phyloP scores from a whole-genome alignment of 1,284 basidiomycete species.

The Sporisorium graminicola region DNA sequence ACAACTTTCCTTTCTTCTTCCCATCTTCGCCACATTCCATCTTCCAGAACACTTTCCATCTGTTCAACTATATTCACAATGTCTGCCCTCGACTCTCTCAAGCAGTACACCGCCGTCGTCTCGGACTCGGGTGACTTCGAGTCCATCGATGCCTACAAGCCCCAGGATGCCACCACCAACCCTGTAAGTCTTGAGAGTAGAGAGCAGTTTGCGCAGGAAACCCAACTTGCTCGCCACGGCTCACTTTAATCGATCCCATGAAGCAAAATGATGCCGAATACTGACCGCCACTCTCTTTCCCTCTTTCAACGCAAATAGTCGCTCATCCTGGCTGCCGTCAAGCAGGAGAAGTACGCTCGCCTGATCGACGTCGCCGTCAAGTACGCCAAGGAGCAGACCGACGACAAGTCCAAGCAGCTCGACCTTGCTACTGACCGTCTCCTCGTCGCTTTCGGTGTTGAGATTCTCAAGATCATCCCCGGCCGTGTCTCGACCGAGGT shows the following conservation, averaged over 20 bases:
- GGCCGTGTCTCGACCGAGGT: conserved; percentile 99
- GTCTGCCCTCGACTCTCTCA: conserved; percentile 65
- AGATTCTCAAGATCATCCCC: conserved; percentile 94
- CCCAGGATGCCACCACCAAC: conserved; percentile 70
- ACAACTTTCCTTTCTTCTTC: too few relatives aligned
- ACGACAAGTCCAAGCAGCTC: conserved; percentile 63
- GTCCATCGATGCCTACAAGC: conserved; percentile 69
- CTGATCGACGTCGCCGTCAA: conserved; percentile 86
- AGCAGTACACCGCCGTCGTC: conserved; percentile 68
- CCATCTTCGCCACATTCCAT: too few relatives aligned
- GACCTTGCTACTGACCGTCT: conserved; percentile 87
- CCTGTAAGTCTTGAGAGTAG: conserved; percentile 54
- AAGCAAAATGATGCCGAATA: conserved; percentile 3
- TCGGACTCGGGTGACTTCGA: conserved; percentile 70
- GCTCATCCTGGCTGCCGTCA: conserved; percentile 88
- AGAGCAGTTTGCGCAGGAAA: background rate
- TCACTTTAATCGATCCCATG: background rate
- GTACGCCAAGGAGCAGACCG: conserved; percentile 82
- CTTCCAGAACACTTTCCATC: conserved; percentile 4
- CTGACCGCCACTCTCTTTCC: conserved; percentile 1
- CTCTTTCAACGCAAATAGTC: conserved; percentile 49
- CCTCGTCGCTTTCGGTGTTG: conserved; percentile 95
- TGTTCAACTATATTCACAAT: conserved; percentile 23
- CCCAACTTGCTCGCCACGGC: too few relatives aligned
- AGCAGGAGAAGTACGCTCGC: conserved; percentile 85